Evolutionary conservation across 2,329 filamentous ascomycete genomes (phyloP).

Genomic region (Nemania sp.): DNA sequence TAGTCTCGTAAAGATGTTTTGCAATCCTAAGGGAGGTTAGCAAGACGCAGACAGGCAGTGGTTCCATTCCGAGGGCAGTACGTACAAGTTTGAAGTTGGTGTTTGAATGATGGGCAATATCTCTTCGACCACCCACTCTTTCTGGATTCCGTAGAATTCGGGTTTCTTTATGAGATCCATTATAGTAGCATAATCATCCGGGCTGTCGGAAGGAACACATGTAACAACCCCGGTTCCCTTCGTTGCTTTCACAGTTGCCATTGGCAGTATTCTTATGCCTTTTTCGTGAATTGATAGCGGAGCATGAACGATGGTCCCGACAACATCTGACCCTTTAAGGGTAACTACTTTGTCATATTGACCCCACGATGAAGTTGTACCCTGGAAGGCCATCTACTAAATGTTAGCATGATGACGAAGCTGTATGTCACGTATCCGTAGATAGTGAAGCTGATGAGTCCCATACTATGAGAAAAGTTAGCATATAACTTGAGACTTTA

Average conservation of each 20-base stretch:
- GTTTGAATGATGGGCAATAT: conserved; percentile 90
- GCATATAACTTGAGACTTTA: background rate
- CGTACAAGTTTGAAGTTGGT: conserved; percentile 60
- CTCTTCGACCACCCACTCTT: conserved; percentile 92
- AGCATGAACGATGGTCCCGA: conserved; percentile 88
- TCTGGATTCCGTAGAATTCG: conserved; percentile 93
- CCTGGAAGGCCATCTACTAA: conserved; percentile 81
- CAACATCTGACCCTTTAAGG: conserved; percentile 74
- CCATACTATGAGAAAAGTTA: conserved; percentile 17
- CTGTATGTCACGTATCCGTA: background rate
- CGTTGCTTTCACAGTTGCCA: conserved; percentile 88
- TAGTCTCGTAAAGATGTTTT: conserved; percentile 22
- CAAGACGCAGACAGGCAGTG: conserved; percentile 40
- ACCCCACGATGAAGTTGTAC: conserved; percentile 65
- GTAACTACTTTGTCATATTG: conserved; percentile 72
- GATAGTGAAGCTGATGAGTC: background rate
- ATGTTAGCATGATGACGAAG: conserved; percentile 6
- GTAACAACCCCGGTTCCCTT: conserved; percentile 98
- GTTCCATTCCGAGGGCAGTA: background rate
- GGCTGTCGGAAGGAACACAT: conserved; percentile 92
- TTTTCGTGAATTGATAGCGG: conserved; percentile 85
- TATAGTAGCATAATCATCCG: conserved; percentile 91
- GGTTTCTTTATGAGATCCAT: conserved; percentile 91
- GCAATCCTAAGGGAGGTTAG: conserved; percentile 14
- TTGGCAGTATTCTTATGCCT: conserved; percentile 86